Evolutionary conservation across 192 early-diverging fungal genomes (phyloP).

Genomic region (Dimargaris verticillata): DNA sequence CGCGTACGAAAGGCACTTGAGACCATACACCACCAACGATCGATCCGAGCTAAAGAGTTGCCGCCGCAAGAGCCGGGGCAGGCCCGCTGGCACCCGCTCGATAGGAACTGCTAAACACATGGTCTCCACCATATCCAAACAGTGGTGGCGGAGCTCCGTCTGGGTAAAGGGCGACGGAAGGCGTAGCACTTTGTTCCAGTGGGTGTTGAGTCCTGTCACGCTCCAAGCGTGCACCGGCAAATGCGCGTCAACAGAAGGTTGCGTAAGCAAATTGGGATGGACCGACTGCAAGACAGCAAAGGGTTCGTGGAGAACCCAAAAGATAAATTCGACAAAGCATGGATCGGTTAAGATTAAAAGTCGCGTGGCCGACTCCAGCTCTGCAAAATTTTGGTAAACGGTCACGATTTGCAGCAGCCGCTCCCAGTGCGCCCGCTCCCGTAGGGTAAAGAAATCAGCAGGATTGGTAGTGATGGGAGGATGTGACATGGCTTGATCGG

Average conservation of each 20-base stretch:
- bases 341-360: neutral
- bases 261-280: too few relatives aligned
- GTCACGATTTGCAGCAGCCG: constrained; percentile 6
- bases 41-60: constrained; percentile 3
- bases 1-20: neutral
- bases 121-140: neutral
- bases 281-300: neutral
- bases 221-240: too few relatives aligned
- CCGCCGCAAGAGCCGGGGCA: neutral
- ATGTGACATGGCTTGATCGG: neutral
- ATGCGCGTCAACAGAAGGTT: too few relatives aligned
- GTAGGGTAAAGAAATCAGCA: neutral
- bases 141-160: neutral
- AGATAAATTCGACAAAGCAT: neutral
- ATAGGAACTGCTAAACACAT: constrained; percentile 1
- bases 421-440: neutral
- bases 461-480: neutral
- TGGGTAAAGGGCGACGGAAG: neutral
- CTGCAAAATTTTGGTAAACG: neutral
- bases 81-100: neutral
- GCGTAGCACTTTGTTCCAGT: neutral
- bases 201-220: neutral
- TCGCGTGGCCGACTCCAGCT: neutral
- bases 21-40: neutral
- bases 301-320: neutral